Conservation (phyloP, 495 filamentous ascomycete genomes). For the Penicillium subrubescens region DNA sequence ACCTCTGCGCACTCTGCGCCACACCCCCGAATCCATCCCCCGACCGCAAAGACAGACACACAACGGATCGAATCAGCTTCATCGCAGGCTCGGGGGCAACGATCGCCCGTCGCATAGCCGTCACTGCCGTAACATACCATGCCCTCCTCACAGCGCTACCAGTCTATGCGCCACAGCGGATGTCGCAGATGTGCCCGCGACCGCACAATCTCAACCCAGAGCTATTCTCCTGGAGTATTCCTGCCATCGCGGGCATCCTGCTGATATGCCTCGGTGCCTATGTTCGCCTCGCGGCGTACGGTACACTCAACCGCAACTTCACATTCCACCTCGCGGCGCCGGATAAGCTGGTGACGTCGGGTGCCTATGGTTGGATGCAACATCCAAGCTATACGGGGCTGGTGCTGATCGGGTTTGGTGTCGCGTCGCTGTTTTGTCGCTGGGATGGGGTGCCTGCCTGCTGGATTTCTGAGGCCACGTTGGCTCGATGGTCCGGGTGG, state of each 20-base stretch:
- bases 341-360: conserved; percentile 41
- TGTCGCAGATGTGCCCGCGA: conserved; percentile 16
- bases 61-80: conserved; percentile 20
- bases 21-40: conserved; percentile 26
- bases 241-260: conserved; percentile 22
- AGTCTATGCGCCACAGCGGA: conserved; percentile 7
- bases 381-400: conserved; percentile 52
- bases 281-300: conserved; percentile 39
- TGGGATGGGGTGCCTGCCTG: conserved; percentile 38
- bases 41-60: conserved; percentile 11
- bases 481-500: conserved; percentile 18
- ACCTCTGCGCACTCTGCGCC: conserved; percentile 17
- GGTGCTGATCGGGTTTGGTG: conserved; percentile 21
- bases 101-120: conserved; percentile 9
- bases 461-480: conserved; percentile 14
- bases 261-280: conserved; percentile 34
- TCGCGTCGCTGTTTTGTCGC: conserved; percentile 28
- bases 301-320: conserved; percentile 46
- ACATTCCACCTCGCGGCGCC: conserved; percentile 51
- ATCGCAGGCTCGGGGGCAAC: conserved; percentile 7
- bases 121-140: conserved; percentile 29
- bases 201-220: conserved; percentile 25
- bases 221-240: conserved; percentile 34
- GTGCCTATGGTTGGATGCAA: conserved; percentile 48
- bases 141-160: conserved; percentile 28